Evolutionary conservation across 179 eudicot genomes (phyloP).

Genomic region (Beta corolliflora): DNA sequence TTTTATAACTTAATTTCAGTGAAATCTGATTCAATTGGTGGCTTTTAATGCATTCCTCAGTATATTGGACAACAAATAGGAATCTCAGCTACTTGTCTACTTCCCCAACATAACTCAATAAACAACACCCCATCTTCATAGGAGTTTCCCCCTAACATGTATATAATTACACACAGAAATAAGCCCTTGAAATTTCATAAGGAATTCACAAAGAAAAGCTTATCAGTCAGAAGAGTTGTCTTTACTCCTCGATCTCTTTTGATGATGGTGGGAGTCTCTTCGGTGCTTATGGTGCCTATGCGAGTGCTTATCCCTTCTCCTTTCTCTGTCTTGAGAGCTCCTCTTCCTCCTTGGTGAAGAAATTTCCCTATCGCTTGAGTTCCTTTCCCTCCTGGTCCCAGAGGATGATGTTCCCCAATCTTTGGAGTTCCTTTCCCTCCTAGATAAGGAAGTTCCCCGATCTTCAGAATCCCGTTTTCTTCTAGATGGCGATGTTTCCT

Average conservation of each 20-base stretch:
- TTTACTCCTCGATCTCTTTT: conserved; percentile 33
- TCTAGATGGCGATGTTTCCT: not conserved
- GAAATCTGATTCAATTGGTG: no score
- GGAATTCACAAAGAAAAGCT: not conserved
- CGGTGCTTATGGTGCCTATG: conserved; percentile 36
- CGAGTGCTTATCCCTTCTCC: conserved; percentile 37
- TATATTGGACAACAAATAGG: no score
- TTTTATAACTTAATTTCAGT: no score
- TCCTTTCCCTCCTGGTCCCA: conserved; percentile 1
- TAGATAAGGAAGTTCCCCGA: not conserved
- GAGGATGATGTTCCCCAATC: conserved; percentile 21
- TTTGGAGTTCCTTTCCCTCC: conserved; percentile 26
- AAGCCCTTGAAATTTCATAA: not conserved
- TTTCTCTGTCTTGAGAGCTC: conserved; percentile 33
- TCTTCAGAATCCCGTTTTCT: not conserved
- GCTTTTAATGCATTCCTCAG: no score
- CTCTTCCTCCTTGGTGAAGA: conserved; percentile 31
- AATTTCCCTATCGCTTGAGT: not conserved
- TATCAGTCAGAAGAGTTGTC: conserved; percentile 20
- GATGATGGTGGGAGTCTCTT: conserved; percentile 37
- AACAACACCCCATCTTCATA: not conserved
- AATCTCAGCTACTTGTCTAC: no score
- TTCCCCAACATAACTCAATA: not conserved
- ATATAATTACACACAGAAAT: not conserved
- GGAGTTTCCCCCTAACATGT: not conserved